A percentile compares a stretch with the other conserved stretches of the same genome.
These are phyloP conservation scores for Bretziella fagacearum DNA, from an alignment of 2,329 filamentous ascomycete genomes.

Conservation along the genomic window DNA sequence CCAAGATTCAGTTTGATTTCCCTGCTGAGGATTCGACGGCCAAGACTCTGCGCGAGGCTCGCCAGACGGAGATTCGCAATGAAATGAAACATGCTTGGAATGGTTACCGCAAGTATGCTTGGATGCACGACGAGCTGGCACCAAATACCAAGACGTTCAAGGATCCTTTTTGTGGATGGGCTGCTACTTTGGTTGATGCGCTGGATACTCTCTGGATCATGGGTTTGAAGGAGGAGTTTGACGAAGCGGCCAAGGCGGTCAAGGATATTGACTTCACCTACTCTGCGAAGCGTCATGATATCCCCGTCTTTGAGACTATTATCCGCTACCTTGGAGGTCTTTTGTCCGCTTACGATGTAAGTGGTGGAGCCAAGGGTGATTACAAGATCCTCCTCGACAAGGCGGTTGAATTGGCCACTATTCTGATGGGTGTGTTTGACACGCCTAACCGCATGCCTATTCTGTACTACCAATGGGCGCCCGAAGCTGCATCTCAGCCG, in stretches of 20 bases:
- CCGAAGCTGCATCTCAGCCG: conserved; percentile 42
- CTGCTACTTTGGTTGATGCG: conserved; percentile 68
- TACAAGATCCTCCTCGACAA: conserved; percentile 59
- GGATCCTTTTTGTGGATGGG: conserved; percentile 85
- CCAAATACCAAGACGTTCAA: conserved; percentile 51
- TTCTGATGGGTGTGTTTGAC: conserved; percentile 71
- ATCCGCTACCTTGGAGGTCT: conserved; percentile 85
- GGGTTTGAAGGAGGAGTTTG: conserved; percentile 61
- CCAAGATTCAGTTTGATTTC: conserved; percentile 61
- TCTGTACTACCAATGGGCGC: conserved; percentile 64
- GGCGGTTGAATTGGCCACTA: conserved; percentile 60
- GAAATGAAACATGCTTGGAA: conserved; percentile 67
- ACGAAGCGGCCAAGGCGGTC: conserved; percentile 55
- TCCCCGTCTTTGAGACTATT: conserved; percentile 84
- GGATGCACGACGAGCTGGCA: conserved; percentile 70
- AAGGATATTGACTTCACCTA: conserved; percentile 69
- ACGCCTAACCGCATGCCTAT: conserved; percentile 89
- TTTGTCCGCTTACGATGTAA: conserved; percentile 73
- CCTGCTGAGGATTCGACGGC: conserved; percentile 42
- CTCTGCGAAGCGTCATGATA: conserved; percentile 41
- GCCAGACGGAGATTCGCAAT: conserved; percentile 49
- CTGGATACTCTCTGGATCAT: conserved; percentile 81
- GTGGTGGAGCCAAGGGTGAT: conserved; percentile 36
- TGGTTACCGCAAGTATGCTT: conserved; percentile 65
- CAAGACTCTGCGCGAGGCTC: conserved; percentile 44